These are phyloP conservation scores for Cardiospermum halicacabum DNA, from an alignment of 345 rosid genomes.

Conservation along the genomic window DNA sequence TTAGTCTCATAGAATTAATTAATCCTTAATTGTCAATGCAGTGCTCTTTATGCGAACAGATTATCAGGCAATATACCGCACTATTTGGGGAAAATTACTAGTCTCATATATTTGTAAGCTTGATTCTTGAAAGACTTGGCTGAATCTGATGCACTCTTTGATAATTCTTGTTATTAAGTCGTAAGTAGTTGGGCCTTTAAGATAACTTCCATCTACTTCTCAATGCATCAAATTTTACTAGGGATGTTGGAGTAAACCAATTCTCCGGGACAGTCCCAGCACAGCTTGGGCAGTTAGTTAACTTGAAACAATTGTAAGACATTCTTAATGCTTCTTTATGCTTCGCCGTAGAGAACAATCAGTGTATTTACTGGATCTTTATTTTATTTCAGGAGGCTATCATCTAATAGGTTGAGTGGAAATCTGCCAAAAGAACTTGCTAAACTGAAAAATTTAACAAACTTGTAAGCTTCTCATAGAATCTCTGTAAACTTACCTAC, in stretches of 20 bases:
- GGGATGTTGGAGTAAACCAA: constrained; percentile 39
- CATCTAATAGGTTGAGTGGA: constrained; percentile 53
- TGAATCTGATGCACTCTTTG: neutral
- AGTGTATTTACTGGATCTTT: neutral
- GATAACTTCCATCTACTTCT: neutral
- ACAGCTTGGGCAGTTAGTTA: constrained; percentile 38
- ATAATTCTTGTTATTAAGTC: too few relatives aligned
- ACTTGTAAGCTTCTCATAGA: constrained; percentile 33
- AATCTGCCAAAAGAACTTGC: constrained; percentile 39
- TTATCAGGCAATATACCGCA: constrained; percentile 43
- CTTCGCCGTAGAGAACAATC: neutral
- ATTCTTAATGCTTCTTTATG: neutral
- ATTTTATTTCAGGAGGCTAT: constrained; percentile 41
- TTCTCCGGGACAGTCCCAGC: constrained; percentile 44
- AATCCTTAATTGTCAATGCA: constrained; percentile 19
- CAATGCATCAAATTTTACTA: constrained; percentile 12
- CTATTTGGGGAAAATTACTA: constrained; percentile 31
- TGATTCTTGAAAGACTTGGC: neutral
- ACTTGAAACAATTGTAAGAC: constrained; percentile 43
- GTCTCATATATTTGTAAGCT: constrained; percentile 38
- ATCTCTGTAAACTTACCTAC: neutral
- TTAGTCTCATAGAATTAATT: constrained; percentile 1
- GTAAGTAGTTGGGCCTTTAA: too few relatives aligned
- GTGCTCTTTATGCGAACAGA: constrained; percentile 35
- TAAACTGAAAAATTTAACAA: constrained; percentile 35